Conservation (phyloP, 2,329 filamentous ascomycete species). For the Trichoderma brevicompactum region DNA sequence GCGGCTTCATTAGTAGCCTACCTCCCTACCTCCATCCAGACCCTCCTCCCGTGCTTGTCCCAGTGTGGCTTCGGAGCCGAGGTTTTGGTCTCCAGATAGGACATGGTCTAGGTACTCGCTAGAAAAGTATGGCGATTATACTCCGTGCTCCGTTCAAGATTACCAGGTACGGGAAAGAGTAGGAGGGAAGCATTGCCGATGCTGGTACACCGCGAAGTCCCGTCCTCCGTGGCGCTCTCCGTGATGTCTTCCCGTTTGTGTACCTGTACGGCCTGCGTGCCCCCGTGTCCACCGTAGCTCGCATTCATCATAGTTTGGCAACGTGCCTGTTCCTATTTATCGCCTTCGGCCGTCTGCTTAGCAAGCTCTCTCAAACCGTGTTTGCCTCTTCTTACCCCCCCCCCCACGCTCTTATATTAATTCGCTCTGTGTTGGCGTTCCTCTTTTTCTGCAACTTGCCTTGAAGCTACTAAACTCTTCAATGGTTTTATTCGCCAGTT, state of each 20-base stretch:
- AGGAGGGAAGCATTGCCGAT: background rate
- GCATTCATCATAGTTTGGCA: conserved; percentile 7
- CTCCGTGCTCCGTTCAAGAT: conserved; percentile 1
- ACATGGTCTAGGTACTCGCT: conserved; percentile 6
- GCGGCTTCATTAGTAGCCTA: conserved; percentile 14
- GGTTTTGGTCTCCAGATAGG: conserved; percentile 1
- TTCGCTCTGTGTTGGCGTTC: conserved; percentile 1
- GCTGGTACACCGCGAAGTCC: background rate
- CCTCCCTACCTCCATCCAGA: background rate
- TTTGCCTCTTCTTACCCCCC: background rate
- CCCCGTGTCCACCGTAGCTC: background rate
- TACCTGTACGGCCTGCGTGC: conserved; percentile 15
- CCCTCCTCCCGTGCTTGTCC: conserved; percentile 4
- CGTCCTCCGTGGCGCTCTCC: background rate
- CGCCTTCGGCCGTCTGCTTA: conserved; percentile 3
- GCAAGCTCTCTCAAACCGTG: background rate
- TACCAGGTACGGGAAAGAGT: background rate
- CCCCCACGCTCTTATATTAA: background rate
- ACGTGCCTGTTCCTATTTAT: background rate
- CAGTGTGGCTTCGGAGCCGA: conserved; percentile 18
- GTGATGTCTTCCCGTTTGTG: background rate
- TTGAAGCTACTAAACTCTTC: conserved; percentile 1
- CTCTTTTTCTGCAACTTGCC: background rate
- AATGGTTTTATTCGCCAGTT: background rate
- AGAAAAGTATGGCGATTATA: background rate